These are phyloP conservation scores for Globisporangium viniferum DNA, from an alignment of 352 stramenopile species.

Conservation along the genomic window DNA sequence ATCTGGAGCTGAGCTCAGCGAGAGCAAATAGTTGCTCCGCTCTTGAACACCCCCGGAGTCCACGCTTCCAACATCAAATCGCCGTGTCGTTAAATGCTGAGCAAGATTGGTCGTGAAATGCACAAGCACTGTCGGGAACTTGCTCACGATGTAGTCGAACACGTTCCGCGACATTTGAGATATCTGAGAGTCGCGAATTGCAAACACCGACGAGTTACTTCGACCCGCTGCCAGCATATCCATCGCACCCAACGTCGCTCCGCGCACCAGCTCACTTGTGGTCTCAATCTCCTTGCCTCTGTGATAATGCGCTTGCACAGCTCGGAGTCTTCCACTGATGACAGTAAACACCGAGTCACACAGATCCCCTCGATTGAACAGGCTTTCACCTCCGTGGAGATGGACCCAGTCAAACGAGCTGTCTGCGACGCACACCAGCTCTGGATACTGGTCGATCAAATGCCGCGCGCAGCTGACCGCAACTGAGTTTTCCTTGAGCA, in stretches of 20 bases:
- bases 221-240: constrained; percentile 75
- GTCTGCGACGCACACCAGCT: constrained; percentile 66
- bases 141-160: constrained; percentile 81
- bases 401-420: constrained; percentile 85
- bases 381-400: constrained; percentile 72
- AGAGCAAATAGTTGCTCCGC: constrained; percentile 51
- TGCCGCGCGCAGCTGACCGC: constrained; percentile 51
- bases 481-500: constrained; percentile 54
- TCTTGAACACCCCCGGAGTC: constrained; percentile 35
- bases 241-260: constrained; percentile 73
- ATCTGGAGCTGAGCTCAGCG: constrained; percentile 35
- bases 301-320: constrained; percentile 62
- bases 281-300: constrained; percentile 67
- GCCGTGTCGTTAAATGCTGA: constrained; percentile 49
- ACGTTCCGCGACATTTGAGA: constrained; percentile 85
- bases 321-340: constrained; percentile 73
- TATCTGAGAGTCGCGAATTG: constrained; percentile 83
- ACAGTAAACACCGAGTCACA: constrained; percentile 82
- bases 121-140: constrained; percentile 60
- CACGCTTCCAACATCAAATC: constrained; percentile 27
- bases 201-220: constrained; percentile 82
- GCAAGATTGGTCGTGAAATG: constrained; percentile 81
- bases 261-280: constrained; percentile 75
- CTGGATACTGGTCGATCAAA: constrained; percentile 69
- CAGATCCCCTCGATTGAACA: constrained; percentile 74